Percentiles rank a stretch among this genome's conserved stretches.
phyloP scores from a whole-genome alignment of 2,329 filamentous ascomycete genomes.

The Aspergillus aculeatinus region DNA sequence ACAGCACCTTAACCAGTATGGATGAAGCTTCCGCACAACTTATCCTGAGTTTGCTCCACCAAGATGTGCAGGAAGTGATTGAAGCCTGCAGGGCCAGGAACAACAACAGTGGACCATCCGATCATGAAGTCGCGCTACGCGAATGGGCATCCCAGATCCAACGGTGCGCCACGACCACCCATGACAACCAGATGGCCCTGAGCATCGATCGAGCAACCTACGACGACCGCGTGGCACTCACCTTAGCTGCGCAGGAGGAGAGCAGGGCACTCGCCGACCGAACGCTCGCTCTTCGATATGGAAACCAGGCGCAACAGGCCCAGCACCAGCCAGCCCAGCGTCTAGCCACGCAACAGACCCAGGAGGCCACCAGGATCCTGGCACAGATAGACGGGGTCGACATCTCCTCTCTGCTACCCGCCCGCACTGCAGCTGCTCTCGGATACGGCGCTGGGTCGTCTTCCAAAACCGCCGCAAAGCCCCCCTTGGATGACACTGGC shows the following conservation, averaged over 20 bases:
- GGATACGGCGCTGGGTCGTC: too few species aligned
- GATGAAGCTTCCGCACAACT: slow-evolving; percentile 1
- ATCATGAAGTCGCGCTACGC: slow-evolving; percentile 5
- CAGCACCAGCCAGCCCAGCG: slow-evolving; percentile 2
- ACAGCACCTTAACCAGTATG: not conserved
- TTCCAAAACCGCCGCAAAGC: not conserved
- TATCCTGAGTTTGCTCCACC: slow-evolving; percentile 1
- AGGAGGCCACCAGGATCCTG: not conserved
- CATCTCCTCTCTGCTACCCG: too few species aligned
- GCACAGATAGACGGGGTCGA: not conserved
- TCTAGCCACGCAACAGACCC: not conserved
- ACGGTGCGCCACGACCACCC: not conserved
- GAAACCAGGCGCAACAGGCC: not conserved
- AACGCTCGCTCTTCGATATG: slow-evolving; percentile 1
- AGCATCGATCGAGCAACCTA: slow-evolving; percentile 3
- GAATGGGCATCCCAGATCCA: slow-evolving; percentile 7
- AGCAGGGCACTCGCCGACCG: slow-evolving; percentile 5
- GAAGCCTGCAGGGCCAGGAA: not conserved
- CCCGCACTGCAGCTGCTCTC: too few species aligned
- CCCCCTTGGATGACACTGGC: not conserved
- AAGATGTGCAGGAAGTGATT: slow-evolving; percentile 1
- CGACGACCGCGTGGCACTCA: slow-evolving; percentile 11
- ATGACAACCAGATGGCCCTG: slow-evolving; percentile 5
- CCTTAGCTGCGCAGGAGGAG: slow-evolving; percentile 8
- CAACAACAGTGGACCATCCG: not conserved